phyloP scores from a whole-genome alignment of 2,329 filamentous ascomycete species.

The Dryadomyces quercivorus region DNA sequence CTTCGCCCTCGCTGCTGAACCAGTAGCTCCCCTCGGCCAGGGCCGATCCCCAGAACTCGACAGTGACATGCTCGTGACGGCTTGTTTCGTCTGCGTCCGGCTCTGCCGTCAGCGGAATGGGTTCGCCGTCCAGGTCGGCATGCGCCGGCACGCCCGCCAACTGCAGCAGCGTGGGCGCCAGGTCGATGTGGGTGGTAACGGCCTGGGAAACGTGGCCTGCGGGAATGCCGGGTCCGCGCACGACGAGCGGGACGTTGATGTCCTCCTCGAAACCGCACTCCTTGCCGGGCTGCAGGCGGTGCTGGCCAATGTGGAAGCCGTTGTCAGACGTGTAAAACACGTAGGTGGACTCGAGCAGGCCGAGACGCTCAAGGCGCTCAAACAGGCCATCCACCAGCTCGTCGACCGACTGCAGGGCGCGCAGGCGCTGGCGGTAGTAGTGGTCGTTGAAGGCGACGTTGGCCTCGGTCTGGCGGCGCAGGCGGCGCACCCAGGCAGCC shows the following conservation, averaged over 20 bases:
- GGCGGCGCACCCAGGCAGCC: conserved; percentile 33
- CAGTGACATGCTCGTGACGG: conserved; percentile 41
- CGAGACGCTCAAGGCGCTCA: conserved; percentile 29
- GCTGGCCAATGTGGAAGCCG: conserved; percentile 46
- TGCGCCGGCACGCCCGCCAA: conserved; percentile 20
- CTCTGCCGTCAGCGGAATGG: conserved; percentile 27
- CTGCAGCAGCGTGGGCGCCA: conserved; percentile 46
- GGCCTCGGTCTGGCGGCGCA: conserved; percentile 27
- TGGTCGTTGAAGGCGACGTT: conserved; percentile 34
- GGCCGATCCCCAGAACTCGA: conserved; percentile 43
- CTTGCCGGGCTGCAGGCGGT: conserved; percentile 45
- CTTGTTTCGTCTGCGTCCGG: background rate
- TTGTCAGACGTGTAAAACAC: conserved; percentile 48
- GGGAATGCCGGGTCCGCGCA: conserved; percentile 44
- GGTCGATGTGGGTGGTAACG: conserved; percentile 48
- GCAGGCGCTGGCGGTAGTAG: conserved; percentile 38
- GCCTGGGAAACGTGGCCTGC: conserved; percentile 26
- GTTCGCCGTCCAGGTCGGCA: conserved; percentile 41
- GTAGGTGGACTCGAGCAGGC: conserved; percentile 49
- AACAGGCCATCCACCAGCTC: conserved; percentile 39
- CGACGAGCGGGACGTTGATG: conserved; percentile 45
- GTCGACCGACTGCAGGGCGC: conserved; percentile 40
- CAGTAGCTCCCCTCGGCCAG: conserved; percentile 23
- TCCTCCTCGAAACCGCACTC: conserved; percentile 46
- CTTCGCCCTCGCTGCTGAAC: background rate